Conservation (phyloP, 345 rosid genomes). For the Pistacia atlantica region DNA sequence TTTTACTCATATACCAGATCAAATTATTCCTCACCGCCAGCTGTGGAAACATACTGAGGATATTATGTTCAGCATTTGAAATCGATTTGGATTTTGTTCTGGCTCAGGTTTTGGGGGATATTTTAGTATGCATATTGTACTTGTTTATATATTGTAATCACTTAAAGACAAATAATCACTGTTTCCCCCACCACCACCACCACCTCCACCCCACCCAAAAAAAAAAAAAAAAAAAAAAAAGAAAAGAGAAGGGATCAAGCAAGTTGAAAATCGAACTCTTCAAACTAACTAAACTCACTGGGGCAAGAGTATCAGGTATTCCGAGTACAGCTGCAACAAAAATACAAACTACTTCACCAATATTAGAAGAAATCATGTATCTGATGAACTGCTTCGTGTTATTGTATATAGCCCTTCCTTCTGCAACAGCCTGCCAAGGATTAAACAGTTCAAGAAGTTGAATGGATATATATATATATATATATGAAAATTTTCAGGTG, state of each 20-base stretch:
- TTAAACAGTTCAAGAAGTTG: slow-evolving; percentile 24
- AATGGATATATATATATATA: not conserved
- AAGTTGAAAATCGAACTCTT: slow-evolving; percentile 5
- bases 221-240: not conserved
- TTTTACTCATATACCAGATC: not conserved
- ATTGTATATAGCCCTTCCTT: slow-evolving; percentile 98
- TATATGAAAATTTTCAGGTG: too few species aligned
- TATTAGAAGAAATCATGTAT: slow-evolving; percentile 99
- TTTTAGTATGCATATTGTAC: not conserved
- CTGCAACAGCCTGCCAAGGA: slow-evolving; percentile 90
- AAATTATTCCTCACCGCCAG: not conserved
- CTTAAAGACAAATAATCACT: too few species aligned
- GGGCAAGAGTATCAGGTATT: slow-evolving; percentile 97
- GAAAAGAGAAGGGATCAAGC: not conserved
- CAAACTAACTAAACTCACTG: slow-evolving; percentile 64
- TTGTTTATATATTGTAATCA: not conserved
- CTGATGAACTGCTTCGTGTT: slow-evolving; percentile 98
- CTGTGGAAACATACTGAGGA: not conserved
- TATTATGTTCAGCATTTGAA: slow-evolving; percentile 7
- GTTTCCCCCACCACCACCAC: too few species aligned
- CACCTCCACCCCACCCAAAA: too few species aligned
- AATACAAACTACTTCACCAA: slow-evolving; percentile 99
- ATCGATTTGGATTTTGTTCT: not conserved
- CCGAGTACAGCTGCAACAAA: slow-evolving; percentile 99
- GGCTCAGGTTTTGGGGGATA: not conserved